Base-by-base conservation (phyloP, 2,329 filamentous ascomycete species). In the Aspergillus quadrilineatus region DNA sequence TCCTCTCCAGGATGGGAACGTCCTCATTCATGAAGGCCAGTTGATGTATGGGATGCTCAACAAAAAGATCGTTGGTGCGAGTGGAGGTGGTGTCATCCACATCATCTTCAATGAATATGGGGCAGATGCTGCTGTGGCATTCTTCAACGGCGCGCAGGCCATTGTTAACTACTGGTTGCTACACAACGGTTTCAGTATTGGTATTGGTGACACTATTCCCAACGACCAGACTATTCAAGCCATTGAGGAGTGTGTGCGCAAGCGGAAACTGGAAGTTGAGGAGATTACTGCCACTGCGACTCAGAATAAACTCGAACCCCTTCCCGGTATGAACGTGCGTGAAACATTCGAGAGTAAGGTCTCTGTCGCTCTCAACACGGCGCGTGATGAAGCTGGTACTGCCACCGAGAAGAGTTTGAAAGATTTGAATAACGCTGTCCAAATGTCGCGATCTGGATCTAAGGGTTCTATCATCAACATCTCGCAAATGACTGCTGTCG, bases 401-500 rank as follows among this genome's bases (percentile, higher is more conserved):
- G 89, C 87, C 50, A 96, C 94, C 0, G 90, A 95, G 75, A 88
- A 91, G 77, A 92, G 89, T 81, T 79, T 99, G 73, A 97, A 96
- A 78, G 91, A 97, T 75, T 81, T 89, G 67, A 99, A 99, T 82
- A 97, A 97, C 69, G 93, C 93, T 50, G 91, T 96, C 53, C 90
- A 92, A 70, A 99, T 97, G 90, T 92, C 95, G 59, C 86, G 88
- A 52, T 97, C 94, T 57, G 94, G 94, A 69, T 99, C 95, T 65
- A 99, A 99, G 81, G 94, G 94, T 73, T 97, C 94, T 2, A 93
- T 91, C 10, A 97, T 99, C 81, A 99, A 99, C 74, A 97, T 99
- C 67, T 97, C 95, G 14, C 94, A 99, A 77, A 99, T 99, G 94
- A 95, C 92, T 60, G 94, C 94, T 28, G 85, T 97, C 62, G 95